Conservation (phyloP, 208 protist genomes). For the Naegleria lovaniensis region DNA sequence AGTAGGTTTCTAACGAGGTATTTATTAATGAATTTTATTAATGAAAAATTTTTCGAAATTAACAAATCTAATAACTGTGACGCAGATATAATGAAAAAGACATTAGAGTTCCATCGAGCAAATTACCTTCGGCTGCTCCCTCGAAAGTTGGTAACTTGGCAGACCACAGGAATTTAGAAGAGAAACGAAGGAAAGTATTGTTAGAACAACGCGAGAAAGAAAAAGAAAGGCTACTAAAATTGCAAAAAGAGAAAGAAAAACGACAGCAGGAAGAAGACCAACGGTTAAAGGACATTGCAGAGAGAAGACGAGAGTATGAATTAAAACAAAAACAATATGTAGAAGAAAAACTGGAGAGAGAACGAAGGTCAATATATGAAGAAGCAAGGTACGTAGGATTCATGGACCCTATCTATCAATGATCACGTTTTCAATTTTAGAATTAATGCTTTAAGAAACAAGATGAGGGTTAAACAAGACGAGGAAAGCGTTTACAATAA, state of each 20-base stretch:
- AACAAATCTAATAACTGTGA: too few relatives aligned
- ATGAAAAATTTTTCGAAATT: too few relatives aligned
- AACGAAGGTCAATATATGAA: neutral
- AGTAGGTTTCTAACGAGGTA: too few relatives aligned
- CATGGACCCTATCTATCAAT: too few relatives aligned
- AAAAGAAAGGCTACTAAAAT: neutral
- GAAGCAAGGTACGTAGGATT: slow-evolving; percentile 11
- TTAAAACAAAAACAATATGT: neutral
- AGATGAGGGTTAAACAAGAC: neutral
- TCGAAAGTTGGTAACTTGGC: neutral
- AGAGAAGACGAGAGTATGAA: neutral
- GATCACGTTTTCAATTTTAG: neutral
- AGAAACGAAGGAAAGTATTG: neutral
- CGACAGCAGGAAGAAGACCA: neutral
- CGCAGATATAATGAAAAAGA: neutral
- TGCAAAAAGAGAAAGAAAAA: neutral
- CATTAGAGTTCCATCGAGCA: neutral
- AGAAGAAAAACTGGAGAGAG: neutral
- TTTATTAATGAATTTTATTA: too few relatives aligned
- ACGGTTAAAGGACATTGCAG: neutral
- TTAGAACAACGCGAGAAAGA: neutral
- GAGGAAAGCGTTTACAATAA: neutral
- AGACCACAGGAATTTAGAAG: neutral
- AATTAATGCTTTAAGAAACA: neutral
- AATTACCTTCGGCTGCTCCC: neutral